Evolutionary conservation across 495 filamentous ascomycete genomes (phyloP).

Genomic region (Penicillium soppii): DNA sequence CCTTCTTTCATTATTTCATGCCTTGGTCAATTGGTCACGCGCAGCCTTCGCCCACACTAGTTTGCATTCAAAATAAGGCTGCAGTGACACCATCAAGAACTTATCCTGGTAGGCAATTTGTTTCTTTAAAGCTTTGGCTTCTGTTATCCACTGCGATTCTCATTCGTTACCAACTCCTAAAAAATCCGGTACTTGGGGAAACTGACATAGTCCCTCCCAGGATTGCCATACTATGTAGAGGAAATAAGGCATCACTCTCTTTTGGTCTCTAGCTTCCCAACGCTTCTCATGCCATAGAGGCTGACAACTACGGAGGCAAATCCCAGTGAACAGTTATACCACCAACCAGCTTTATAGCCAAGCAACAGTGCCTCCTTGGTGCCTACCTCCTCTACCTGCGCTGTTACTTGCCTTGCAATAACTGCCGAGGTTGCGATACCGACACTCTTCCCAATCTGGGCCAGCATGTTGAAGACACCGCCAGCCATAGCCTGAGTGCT

Average conservation of each 20-base stretch:
- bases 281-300: conserved; percentile 36
- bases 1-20: conserved; percentile 6
- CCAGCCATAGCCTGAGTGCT: conserved; percentile 54
- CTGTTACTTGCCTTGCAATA: conserved; percentile 45
- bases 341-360: conserved; percentile 55
- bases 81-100: neutral
- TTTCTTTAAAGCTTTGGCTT: neutral
- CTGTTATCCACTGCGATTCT: conserved; percentile 2
- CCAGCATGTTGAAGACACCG: conserved; percentile 56
- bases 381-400: conserved; percentile 19
- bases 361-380: conserved; percentile 27
- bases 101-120: conserved; percentile 1
- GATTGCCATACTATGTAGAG: neutral
- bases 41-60: conserved; percentile 1
- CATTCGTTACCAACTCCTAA: neutral
- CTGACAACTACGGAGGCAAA: conserved; percentile 37
- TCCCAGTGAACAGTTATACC: conserved; percentile 46
- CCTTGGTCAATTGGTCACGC: conserved; percentile 5
- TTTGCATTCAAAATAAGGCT: conserved; percentile 1
- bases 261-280: conserved; percentile 23
- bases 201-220: neutral
- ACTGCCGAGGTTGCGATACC: conserved; percentile 50
- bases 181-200: conserved; percentile 2
- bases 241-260: no score
- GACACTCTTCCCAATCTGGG: conserved; percentile 54